phyloP scores from a whole-genome alignment of 345 rosid species.

The Gossypium australe region DNA sequence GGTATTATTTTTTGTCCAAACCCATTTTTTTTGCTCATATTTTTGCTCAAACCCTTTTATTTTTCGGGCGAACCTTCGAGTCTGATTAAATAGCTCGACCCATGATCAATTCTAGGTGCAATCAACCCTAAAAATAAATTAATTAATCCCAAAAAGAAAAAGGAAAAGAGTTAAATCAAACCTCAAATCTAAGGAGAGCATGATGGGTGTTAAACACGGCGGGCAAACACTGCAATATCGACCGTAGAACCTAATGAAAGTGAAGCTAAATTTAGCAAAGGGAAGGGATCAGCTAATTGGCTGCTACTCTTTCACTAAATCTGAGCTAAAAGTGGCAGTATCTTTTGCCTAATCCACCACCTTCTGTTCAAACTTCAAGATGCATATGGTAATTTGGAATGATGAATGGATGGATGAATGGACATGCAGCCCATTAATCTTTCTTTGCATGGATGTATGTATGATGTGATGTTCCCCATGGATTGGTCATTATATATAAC shows the following conservation, averaged over 20 bases:
- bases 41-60: too few species aligned
- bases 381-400: slow-evolving; percentile 20
- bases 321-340: slow-evolving; percentile 44
- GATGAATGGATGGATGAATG: not conserved
- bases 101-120: fast-evolving
- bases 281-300: slow-evolving; percentile 39
- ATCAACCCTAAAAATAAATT: not conserved
- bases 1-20: too few species aligned
- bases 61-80: fast-evolving
- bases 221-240: slow-evolving; percentile 60
- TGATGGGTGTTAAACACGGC: slow-evolving; percentile 25
- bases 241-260: slow-evolving; percentile 30
- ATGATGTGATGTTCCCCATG: too few species aligned
- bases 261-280: slow-evolving; percentile 32
- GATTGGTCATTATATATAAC: too few species aligned
- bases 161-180: slow-evolving; percentile 2
- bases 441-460: too few species aligned
- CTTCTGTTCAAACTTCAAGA: slow-evolving; percentile 30
- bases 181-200: not conserved
- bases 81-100: fast-evolving
- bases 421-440: slow-evolving; percentile 3
- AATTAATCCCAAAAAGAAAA: not conserved
- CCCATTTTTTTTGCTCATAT: too few species aligned
- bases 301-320: slow-evolving; percentile 34
- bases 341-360: slow-evolving; percentile 52